These are phyloP conservation scores for Limonium bicolor DNA, from an alignment of 148 eudicot species.

Conservation along the genomic window DNA sequence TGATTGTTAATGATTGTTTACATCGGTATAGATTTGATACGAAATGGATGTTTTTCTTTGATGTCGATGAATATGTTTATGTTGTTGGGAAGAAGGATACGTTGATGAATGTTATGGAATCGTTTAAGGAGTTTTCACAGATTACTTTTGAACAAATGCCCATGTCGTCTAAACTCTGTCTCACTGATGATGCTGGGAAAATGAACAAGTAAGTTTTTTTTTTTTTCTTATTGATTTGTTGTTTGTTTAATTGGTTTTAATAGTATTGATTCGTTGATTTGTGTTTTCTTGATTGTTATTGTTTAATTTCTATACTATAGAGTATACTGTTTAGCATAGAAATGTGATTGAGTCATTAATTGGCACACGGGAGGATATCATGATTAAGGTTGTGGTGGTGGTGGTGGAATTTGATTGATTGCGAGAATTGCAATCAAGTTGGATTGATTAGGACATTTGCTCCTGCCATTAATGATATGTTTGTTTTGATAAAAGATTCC, in stretches of 20 bases:
- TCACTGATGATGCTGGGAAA: slow-evolving; percentile 25
- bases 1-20: slow-evolving; percentile 58
- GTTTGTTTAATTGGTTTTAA: background rate
- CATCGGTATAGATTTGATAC: slow-evolving; percentile 46
- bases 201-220: slow-evolving; percentile 23
- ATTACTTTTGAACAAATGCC: slow-evolving; percentile 53
- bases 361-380: background rate
- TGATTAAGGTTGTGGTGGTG: background rate
- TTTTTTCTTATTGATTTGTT: background rate
- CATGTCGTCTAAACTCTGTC: slow-evolving; percentile 49
- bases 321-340: background rate
- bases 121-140: slow-evolving; percentile 30
- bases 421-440: no score
- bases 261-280: background rate
- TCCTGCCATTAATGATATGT: no score
- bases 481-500: no score
- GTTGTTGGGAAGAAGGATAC: slow-evolving; percentile 19
- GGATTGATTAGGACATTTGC: no score
- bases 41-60: slow-evolving; percentile 74
- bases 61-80: slow-evolving; percentile 49
- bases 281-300: background rate
- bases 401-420: background rate
- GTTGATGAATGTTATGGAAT: slow-evolving; percentile 27
- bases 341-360: background rate
- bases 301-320: background rate